Base-by-base conservation (phyloP, 2,329 filamentous ascomycete genomes). In the Penicillium sp. region DNA sequence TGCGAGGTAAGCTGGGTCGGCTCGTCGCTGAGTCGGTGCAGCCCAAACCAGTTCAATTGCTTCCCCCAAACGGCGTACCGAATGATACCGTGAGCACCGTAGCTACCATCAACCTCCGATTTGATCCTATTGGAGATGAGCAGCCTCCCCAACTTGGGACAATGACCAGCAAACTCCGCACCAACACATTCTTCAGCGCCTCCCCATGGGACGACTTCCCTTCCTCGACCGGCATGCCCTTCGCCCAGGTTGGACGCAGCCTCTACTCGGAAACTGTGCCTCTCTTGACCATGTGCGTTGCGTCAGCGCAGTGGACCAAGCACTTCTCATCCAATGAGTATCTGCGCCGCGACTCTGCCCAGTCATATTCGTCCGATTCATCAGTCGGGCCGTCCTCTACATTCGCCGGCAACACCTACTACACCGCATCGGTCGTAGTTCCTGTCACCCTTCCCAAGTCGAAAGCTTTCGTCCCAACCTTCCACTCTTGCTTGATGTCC, bases 401-500 rank as follows among this genome's bases (percentile, higher is more conserved):
- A 14, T 49, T 48, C 64, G 66, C 70, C 1, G 74, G 74, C 19
- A 65, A 67, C 5, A 62, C 63, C 13, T 84, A 79, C 68, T 88
- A 85, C 68, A 83, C 80, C 2, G 76, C 83, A 6, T 74, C 74
- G n/a, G 71, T 88, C 30, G 64, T 85, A 2, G 78, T 87, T 2
- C 85, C 85, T 0, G 72, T 88, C 59, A 77, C 77, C 0, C 74
- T 87, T 0, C 84, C 85, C 2, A 61, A 64, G n/a, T 72, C 72
- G 54, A 86, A 84, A 58, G 71, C 77, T 22, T 86, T 86, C 64
- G 70, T 86, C 16, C 86, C 85, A 1, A 84, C 83, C 2, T 89
- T 88, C 70, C 82, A 87, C 71, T 77, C 79, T 33, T 89, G 85
- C 64, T 76, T 88, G 45, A 71, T 82, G 37, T 82, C 80, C n/a